Percentiles rank a stretch among this genome's conserved stretches.
Evolutionary conservation across 208 protist species (phyloP).

Genomic region (Trypanosoma cruzi): DNA sequence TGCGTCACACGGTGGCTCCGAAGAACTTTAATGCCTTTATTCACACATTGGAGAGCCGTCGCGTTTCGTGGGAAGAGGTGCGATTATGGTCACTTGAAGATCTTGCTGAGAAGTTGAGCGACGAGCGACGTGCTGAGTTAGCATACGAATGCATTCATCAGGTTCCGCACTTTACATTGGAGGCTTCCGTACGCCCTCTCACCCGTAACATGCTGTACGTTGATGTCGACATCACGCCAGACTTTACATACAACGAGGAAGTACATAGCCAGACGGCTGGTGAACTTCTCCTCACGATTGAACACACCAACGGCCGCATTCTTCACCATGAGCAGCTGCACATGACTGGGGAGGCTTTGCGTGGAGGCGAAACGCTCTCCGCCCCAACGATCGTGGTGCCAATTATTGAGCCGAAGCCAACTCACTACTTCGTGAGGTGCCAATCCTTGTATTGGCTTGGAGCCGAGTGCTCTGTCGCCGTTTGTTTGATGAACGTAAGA

Average conservation of each 20-base stretch:
- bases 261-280: conserved; percentile 89
- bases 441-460: conserved; percentile 93
- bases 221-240: conserved; percentile 95
- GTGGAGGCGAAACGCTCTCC: conserved; percentile 74
- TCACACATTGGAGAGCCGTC: conserved; percentile 94
- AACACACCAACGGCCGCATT: conserved; percentile 96
- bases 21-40: conserved; percentile 91
- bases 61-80: conserved; percentile 96
- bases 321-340: conserved; percentile 94
- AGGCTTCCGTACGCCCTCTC: conserved; percentile 95
- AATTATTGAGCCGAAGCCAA: conserved; percentile 96
- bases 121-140: conserved; percentile 83
- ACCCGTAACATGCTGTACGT: conserved; percentile 95
- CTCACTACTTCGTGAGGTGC: conserved; percentile 95
- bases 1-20: conserved; percentile 64
- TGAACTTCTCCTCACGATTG: conserved; percentile 96
- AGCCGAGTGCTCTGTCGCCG: conserved; percentile 53
- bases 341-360: conserved; percentile 41
- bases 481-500: conserved; percentile 96
- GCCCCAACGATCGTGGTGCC: conserved; percentile 95
- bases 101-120: conserved; percentile 93
- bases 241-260: conserved; percentile 95
- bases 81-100: conserved; percentile 94
- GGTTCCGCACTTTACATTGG: conserved; percentile 95
- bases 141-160: conserved; percentile 92